A percentile compares a stretch with the other conserved stretches of the same genome.
Conservation (phyloP, 805 yeast genomes). For the Yamadazyma akitaensis region DNA sequence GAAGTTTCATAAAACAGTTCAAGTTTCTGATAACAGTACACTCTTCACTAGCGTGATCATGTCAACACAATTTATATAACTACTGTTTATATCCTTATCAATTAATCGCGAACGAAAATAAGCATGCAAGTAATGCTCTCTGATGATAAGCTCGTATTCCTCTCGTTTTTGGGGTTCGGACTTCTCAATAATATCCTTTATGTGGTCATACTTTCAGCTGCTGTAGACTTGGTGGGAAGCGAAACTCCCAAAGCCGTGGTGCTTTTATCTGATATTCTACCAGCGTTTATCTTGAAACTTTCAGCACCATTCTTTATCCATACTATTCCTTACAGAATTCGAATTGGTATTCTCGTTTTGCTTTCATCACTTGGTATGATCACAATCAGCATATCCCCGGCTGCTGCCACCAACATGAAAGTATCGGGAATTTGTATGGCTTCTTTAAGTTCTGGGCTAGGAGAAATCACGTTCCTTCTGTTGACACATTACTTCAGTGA, state of each 20-base stretch:
- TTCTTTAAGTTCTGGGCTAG: constrained; percentile 81
- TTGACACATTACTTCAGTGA: constrained; percentile 72
- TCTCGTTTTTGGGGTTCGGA: constrained; percentile 79
- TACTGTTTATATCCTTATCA: background rate
- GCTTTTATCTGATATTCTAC: constrained; percentile 80
- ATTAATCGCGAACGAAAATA: background rate
- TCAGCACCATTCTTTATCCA: constrained; percentile 80
- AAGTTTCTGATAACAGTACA: background rate
- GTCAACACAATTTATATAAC: no score
- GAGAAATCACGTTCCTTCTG: constrained; percentile 85
- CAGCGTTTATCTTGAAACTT: constrained; percentile 70
- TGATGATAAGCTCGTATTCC: constrained; percentile 26
- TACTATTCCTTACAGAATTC: constrained; percentile 49
- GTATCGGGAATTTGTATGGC: constrained; percentile 75
- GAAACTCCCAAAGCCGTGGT: constrained; percentile 81
- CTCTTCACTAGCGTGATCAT: no score
- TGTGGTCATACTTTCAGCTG: constrained; percentile 89
- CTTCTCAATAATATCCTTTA: constrained; percentile 83
- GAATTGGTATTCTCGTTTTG: constrained; percentile 54
- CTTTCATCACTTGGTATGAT: constrained; percentile 76
- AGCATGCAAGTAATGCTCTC: constrained; percentile 5
- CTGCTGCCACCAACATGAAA: constrained; percentile 33
- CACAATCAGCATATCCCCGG: constrained; percentile 45
- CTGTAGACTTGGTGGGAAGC: constrained; percentile 86
- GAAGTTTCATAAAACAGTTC: background rate